A percentile compares a stretch with the other conserved stretches of the same genome.
Evolutionary conservation across 1,139 yeast species (phyloP).

Genomic region (Tardiomyces blankii): DNA sequence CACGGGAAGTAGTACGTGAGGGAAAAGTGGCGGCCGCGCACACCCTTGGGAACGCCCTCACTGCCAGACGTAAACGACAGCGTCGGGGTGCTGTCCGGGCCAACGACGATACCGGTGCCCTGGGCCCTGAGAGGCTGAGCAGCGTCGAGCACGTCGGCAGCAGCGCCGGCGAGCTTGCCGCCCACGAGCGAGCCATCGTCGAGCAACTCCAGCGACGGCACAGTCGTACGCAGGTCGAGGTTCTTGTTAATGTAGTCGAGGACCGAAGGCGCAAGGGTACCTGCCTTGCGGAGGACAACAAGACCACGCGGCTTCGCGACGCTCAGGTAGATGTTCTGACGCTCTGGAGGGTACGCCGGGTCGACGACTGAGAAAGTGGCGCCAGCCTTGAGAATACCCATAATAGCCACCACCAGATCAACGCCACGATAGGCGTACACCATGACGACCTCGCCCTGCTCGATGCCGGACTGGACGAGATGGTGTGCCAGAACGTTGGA

Average conservation of each 20-base stretch:
- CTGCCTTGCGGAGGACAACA: slow-evolving; percentile 85
- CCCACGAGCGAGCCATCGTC: slow-evolving; percentile 68
- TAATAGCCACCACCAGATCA: slow-evolving; percentile 89
- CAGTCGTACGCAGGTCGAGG: slow-evolving; percentile 56
- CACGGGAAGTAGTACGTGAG: slow-evolving; percentile 96
- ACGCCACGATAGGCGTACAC: slow-evolving; percentile 97
- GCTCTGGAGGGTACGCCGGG: slow-evolving; percentile 97
- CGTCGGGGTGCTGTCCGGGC: slow-evolving; percentile 97
- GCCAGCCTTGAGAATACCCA: slow-evolving; percentile 97
- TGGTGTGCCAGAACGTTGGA: slow-evolving; percentile 93
- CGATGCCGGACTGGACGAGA: slow-evolving; percentile 67
- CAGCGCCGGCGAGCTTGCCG: slow-evolving; percentile 9
- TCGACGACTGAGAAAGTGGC: slow-evolving; percentile 97
- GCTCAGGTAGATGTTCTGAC: slow-evolving; percentile 84
- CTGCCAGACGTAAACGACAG: slow-evolving; percentile 96
- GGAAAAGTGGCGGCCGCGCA: slow-evolving; percentile 92
- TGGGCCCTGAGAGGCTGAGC: slow-evolving; percentile 37
- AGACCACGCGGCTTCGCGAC: slow-evolving; percentile 92
- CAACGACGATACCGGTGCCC: slow-evolving; percentile 84
- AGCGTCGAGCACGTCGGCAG: slow-evolving; percentile 40
- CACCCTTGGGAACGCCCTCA: slow-evolving; percentile 98
- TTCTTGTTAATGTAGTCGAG: slow-evolving; percentile 64
- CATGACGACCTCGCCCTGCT: slow-evolving; percentile 91
- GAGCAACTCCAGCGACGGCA: slow-evolving; percentile 66
- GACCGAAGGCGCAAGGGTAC: slow-evolving; percentile 64